A percentile compares a stretch with the other conserved stretches of the same genome.
Evolutionary conservation across 2,329 filamentous ascomycete genomes (phyloP).

Genomic region (Shiraia bambusicola): DNA sequence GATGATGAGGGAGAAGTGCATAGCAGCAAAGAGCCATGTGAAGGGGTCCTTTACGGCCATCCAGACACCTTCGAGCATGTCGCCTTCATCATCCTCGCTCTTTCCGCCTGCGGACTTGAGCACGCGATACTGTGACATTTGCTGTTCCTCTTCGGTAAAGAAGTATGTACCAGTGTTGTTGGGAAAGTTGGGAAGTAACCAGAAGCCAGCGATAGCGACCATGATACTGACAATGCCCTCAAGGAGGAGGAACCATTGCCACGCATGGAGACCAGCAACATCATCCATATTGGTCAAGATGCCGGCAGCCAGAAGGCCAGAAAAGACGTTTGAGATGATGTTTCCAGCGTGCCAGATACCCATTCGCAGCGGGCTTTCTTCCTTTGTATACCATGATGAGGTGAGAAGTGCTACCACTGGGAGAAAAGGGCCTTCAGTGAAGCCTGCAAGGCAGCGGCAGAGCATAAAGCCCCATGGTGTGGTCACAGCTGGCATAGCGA

Average conservation of each 20-base stretch:
- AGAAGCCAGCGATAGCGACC: slow-evolving; percentile 31
- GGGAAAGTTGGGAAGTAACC: slow-evolving; percentile 39
- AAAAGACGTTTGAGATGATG: slow-evolving; percentile 50
- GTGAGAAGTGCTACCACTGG: slow-evolving; percentile 42
- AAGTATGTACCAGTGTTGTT: slow-evolving; percentile 11
- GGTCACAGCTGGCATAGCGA: slow-evolving; percentile 47
- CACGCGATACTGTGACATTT: slow-evolving; percentile 27
- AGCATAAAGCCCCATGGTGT: slow-evolving; percentile 36
- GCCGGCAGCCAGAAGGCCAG: slow-evolving; percentile 50
- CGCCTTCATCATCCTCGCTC: slow-evolving; percentile 44
- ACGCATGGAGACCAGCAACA: slow-evolving; percentile 36
- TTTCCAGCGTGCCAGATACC: slow-evolving; percentile 52
- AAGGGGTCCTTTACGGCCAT: slow-evolving; percentile 42
- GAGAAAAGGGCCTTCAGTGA: slow-evolving; percentile 45
- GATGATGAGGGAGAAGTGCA: slow-evolving; percentile 41
- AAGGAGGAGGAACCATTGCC: slow-evolving; percentile 54
- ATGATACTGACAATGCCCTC: slow-evolving; percentile 48
- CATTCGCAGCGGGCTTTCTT: slow-evolving; percentile 48
- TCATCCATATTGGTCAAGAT: slow-evolving; percentile 51
- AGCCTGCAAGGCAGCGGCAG: slow-evolving; percentile 43
- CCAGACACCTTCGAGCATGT: slow-evolving; percentile 40
- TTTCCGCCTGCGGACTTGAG: slow-evolving; percentile 26
- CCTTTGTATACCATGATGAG: slow-evolving; percentile 52
- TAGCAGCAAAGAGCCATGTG: slow-evolving; percentile 44
- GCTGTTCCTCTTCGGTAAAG: slow-evolving; percentile 15